phyloP scores from a whole-genome alignment of 164 flowering plant genomes.

The Litsea cubeba region DNA sequence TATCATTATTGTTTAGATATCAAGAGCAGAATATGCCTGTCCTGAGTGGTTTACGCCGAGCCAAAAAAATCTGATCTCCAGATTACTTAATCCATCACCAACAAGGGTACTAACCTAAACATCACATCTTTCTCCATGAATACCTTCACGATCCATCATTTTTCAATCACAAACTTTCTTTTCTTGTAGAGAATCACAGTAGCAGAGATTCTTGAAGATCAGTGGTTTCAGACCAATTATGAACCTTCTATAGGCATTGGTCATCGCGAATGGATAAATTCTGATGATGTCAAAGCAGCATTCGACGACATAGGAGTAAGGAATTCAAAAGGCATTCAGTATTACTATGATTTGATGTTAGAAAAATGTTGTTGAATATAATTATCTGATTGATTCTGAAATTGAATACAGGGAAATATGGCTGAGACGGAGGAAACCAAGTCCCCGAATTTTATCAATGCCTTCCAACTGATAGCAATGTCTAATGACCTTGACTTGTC shows the following conservation, averaged over 20 bases:
- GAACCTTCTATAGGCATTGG: conserved; percentile 30
- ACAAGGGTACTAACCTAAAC: conserved; percentile 32
- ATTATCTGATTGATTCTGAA: neutral
- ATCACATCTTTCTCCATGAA: neutral
- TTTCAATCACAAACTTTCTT: neutral
- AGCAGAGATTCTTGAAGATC: conserved; percentile 53
- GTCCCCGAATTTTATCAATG: conserved; percentile 35
- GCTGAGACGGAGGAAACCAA: conserved; percentile 14
- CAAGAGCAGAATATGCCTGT: conserved; percentile 48
- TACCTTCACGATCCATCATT: too few relatives aligned
- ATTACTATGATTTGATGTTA: neutral
- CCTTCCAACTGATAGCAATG: conserved; percentile 48
- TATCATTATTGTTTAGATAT: conserved; percentile 32
- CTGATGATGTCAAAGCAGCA: conserved; percentile 47
- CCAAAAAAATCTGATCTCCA: conserved; percentile 43
- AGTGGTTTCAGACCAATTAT: conserved; percentile 57
- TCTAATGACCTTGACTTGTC: conserved; percentile 41
- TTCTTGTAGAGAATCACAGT: conserved; percentile 49
- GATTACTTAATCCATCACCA: conserved; percentile 52
- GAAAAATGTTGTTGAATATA: neutral
- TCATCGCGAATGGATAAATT: conserved; percentile 24
- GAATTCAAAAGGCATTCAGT: neutral
- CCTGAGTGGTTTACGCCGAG: conserved; percentile 54
- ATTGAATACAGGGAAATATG: conserved; percentile 20
- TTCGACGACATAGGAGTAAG: conserved; percentile 42